Conservation (phyloP, 768 basidiomycete genomes). For the Podaxis sp. region DNA sequence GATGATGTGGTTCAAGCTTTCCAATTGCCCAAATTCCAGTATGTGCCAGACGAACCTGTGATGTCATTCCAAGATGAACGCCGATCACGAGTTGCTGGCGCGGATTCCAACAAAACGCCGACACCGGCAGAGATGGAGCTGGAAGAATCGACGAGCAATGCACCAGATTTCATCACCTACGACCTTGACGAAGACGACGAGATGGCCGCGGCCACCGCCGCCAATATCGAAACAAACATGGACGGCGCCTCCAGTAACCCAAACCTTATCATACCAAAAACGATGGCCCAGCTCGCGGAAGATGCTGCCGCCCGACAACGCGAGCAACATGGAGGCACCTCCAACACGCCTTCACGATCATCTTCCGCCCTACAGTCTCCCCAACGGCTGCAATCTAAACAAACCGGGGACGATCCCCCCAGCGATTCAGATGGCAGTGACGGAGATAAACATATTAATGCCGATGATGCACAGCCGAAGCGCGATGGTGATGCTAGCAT, state of each 20-base stretch:
- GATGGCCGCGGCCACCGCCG: neutral
- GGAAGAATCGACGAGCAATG: constrained; percentile 17
- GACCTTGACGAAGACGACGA: constrained; percentile 27
- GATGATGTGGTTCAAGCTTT: constrained; percentile 75
- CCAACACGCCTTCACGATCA: neutral
- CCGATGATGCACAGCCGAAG: neutral
- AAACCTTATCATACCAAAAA: neutral
- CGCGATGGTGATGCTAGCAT: constrained; percentile 12
- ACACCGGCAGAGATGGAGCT: constrained; percentile 11
- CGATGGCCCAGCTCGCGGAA: constrained; percentile 11
- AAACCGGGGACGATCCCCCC: constrained; percentile 16
- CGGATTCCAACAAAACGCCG: neutral
- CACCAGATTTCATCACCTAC: constrained; percentile 29
- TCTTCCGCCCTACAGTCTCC: neutral
- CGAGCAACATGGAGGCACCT: neutral
- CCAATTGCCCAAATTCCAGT: constrained; percentile 61
- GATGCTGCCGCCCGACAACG: neutral
- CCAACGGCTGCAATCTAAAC: neutral
- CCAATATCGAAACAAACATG: neutral
- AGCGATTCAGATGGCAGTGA: constrained; percentile 4
- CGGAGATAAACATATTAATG: constrained; percentile 17
- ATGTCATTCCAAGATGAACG: neutral
- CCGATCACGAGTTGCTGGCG: neutral
- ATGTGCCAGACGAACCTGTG: constrained; percentile 25
- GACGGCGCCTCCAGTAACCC: neutral